Evolutionary conservation across 2,329 filamentous ascomycete species (phyloP), one percentile per base, ranked within the genome.

Genomic region (Lasiodiplodia hormozganensis): DNA sequence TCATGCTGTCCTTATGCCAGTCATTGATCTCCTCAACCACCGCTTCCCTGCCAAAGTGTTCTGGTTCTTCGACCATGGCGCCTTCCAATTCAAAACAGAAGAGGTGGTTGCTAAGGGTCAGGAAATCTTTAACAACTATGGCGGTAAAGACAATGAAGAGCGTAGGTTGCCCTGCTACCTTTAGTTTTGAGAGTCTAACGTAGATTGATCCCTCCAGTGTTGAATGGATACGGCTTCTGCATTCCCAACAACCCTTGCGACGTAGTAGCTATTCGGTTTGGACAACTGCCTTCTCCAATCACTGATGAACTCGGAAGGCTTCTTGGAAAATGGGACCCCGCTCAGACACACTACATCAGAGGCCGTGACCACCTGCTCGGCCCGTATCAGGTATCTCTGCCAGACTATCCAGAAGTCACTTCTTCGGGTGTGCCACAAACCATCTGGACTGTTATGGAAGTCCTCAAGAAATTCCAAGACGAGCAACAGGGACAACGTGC

Each of bases 61-160:
- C 43, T 86, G 85, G 85, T 75, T 80, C 49, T 81, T 81, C 53
- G 76, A 80, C 36, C 72, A 74, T 3, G 78, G 74, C 10, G 70
- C 72, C 2, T 85, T 85, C 69, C 76, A 76, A 11, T 73, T 86
- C 25, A 76, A 76, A 10, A 70, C 80, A 31, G 74, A 78, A 4
- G 76, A 81, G 4, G 68, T 68, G 0, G 71, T 82, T 2, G 49
- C 72, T 4, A 70, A 75, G 4, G 82, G 81, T 3, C 75, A 78
- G 4, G 81, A 86, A 70, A 74, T 86, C 2, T 84, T 79, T 75
- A 87, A 87, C 73, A 86, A 86, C 71, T 87, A 86, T 67, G 85
- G 82, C 0, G 81, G 84, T 1, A 86, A 86, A 70, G 77, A 81
- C 6, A 87, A 86, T 62, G 84, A 85, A 70, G 84, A 86, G 71